Evolutionary conservation across 192 early-diverging fungal genomes (phyloP).

Genomic region (Globomyces pollinis-pini): DNA sequence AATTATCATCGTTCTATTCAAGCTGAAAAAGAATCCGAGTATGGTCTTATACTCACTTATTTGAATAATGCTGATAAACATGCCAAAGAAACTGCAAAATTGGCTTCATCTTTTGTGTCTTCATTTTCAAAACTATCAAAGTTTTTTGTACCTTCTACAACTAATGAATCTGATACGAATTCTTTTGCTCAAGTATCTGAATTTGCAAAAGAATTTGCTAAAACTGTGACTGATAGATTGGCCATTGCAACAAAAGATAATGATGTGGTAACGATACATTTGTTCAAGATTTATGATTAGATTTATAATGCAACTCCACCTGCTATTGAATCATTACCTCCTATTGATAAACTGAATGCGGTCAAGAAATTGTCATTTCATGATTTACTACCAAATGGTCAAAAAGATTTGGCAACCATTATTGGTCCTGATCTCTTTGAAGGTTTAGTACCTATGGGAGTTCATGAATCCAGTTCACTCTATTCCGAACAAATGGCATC

Average conservation of each 20-base stretch:
- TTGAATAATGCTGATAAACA: slow-evolving; percentile 67
- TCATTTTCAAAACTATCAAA: too few relatives aligned
- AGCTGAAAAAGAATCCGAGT: slow-evolving; percentile 67
- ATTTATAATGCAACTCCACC: slow-evolving; percentile 89
- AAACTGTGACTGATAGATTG: slow-evolving; percentile 65
- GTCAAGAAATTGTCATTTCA: slow-evolving; percentile 72
- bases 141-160: neutral
- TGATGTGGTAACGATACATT: too few relatives aligned
- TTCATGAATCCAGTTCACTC: slow-evolving; percentile 85
- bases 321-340: slow-evolving; percentile 63
- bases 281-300: too few relatives aligned
- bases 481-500: slow-evolving; percentile 98
- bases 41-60: slow-evolving; percentile 78
- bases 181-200: slow-evolving; percentile 49
- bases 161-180: neutral
- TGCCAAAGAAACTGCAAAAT: slow-evolving; percentile 78
- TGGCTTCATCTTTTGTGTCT: slow-evolving; percentile 58
- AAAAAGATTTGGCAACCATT: slow-evolving; percentile 72
- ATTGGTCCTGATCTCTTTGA: slow-evolving; percentile 87
- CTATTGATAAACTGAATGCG: slow-evolving; percentile 79
- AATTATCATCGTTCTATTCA: slow-evolving; percentile 77
- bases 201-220: slow-evolving; percentile 54
- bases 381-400: slow-evolving; percentile 57
- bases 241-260: slow-evolving; percentile 73
- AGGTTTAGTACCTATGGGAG: slow-evolving; percentile 80